phyloP scores from a whole-genome alignment of 768 basidiomycete genomes.

The Filobasidium wieringae region DNA sequence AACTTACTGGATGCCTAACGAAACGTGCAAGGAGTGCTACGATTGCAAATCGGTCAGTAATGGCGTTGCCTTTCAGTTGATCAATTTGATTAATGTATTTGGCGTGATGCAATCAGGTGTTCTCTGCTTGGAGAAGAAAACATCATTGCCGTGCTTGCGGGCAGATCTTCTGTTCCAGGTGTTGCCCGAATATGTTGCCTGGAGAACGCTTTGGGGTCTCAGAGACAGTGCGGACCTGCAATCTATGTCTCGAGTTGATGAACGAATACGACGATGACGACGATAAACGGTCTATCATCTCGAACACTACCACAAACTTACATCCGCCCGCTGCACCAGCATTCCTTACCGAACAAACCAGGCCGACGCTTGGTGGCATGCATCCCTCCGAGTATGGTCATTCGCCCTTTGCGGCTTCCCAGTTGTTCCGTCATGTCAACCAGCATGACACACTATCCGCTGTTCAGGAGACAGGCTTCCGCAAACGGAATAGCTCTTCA shows the following conservation, averaged over 20 bases:
- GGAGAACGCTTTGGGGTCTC: conserved; percentile 85
- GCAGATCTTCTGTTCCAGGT: conserved; percentile 94
- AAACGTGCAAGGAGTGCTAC: conserved; percentile 87
- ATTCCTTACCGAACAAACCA: conserved; percentile 13
- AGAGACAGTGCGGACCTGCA: conserved; percentile 92
- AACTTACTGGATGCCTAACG: conserved; percentile 99
- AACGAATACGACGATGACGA: conserved; percentile 82
- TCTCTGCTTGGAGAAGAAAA: conserved; percentile 86
- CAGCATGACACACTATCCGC: not conserved
- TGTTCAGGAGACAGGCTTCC: conserved; percentile 6
- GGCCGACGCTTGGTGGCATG: conserved; percentile 55
- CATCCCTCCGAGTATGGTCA: conserved; percentile 47
- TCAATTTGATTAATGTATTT: not conserved
- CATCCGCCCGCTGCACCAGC: conserved; percentile 40
- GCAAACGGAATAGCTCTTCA: not conserved
- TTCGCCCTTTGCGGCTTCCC: conserved; percentile 77
- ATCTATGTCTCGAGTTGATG: conserved; percentile 83
- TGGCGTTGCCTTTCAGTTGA: no score
- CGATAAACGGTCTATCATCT: conserved; percentile 67
- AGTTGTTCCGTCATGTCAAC: conserved; percentile 51
- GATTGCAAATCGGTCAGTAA: conserved; percentile 68
- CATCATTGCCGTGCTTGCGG: conserved; percentile 99
- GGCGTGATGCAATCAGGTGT: conserved; percentile 40
- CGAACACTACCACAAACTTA: conserved; percentile 53
- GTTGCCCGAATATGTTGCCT: conserved; percentile 69